Conservation (phyloP, 257 asterid genomes). For the Lithospermum erythrorhizon region DNA sequence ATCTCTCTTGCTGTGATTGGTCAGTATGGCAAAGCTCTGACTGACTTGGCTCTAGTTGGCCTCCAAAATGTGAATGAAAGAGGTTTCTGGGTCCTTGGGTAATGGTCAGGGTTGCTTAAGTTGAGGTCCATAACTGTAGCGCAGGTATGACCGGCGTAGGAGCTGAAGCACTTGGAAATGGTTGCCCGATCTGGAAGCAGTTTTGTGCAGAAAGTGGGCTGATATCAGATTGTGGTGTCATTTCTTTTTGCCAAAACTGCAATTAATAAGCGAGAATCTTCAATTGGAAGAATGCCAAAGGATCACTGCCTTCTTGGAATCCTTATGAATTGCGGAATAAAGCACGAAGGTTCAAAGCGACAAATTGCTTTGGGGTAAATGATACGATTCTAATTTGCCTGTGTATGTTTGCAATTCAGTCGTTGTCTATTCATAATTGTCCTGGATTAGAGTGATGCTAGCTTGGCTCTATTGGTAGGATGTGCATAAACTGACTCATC, state of each 20-base stretch:
- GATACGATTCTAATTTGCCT: constrained; percentile 34
- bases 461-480: constrained; percentile 34
- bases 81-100: constrained; percentile 99
- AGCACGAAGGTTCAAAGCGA: constrained; percentile 46
- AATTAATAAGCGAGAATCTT: constrained; percentile 45
- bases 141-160: constrained; percentile 59
- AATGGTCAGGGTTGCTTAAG: constrained; percentile 64
- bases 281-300: constrained; percentile 64
- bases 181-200: constrained; percentile 56
- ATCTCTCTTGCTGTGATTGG: constrained; percentile 87
- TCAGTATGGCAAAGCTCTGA: constrained; percentile 57
- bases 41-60: constrained; percentile 38
- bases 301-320: constrained; percentile 68
- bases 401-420: constrained; percentile 37
- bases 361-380: constrained; percentile 62
- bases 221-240: constrained; percentile 66
- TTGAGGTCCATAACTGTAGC: constrained; percentile 49
- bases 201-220: constrained; percentile 38
- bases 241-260: constrained; percentile 49
- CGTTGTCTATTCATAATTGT: constrained; percentile 58
- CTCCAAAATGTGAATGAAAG: constrained; percentile 69
- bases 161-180: constrained; percentile 54
- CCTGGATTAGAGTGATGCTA: constrained; percentile 58
- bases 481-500: constrained; percentile 50
- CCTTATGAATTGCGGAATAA: constrained; percentile 46